phyloP scores from a whole-genome alignment of 441 rosid genomes.

The Sinapis alba region DNA sequence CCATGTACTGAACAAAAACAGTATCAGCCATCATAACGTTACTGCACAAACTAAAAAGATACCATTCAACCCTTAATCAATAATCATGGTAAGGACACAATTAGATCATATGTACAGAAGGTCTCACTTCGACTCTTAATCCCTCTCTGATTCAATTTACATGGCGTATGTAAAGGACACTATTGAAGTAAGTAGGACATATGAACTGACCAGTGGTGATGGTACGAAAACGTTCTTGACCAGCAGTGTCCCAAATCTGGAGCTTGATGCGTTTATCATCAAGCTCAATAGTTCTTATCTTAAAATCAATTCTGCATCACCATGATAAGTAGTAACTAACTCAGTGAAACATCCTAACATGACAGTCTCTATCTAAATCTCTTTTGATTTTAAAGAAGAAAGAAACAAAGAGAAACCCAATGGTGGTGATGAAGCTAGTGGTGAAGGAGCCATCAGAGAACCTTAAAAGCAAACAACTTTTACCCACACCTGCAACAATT shows the following conservation, averaged over 20 bases:
- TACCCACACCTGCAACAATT: slow-evolving; percentile 64
- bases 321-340: neutral
- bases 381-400: neutral
- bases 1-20: neutral
- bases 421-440: slow-evolving; percentile 79
- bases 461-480: slow-evolving; percentile 74
- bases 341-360: slow-evolving; percentile 4
- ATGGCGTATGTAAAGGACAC: neutral
- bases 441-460: slow-evolving; percentile 84
- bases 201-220: slow-evolving; percentile 61
- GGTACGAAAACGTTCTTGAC: slow-evolving; percentile 69
- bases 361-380: neutral
- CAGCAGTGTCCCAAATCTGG: slow-evolving; percentile 68
- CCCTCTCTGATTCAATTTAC: neutral
- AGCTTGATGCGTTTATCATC: slow-evolving; percentile 79
- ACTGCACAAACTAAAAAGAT: too few relatives aligned
- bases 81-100: neutral
- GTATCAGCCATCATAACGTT: neutral
- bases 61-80: too few relatives aligned
- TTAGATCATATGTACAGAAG: neutral
- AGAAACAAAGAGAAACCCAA: slow-evolving; percentile 54
- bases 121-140: neutral
- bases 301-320: slow-evolving; percentile 72
- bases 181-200: neutral
- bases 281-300: slow-evolving; percentile 78